phyloP scores from a whole-genome alignment of 345 rosid genomes.

The Arabidopsis suecica region DNA sequence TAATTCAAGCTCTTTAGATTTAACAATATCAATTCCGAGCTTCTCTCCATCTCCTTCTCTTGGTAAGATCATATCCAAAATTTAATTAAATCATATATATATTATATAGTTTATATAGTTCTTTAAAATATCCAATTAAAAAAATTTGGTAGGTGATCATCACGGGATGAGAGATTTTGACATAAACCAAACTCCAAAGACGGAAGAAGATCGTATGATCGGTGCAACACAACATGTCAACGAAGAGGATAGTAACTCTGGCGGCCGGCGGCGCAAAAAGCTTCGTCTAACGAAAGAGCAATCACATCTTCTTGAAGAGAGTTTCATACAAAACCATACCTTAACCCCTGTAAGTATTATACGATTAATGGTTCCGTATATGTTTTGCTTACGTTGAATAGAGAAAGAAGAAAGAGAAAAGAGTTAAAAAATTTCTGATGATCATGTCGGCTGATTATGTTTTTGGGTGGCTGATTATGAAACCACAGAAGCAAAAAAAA shows the following conservation, averaged over 20 bases:
- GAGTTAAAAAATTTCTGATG: neutral
- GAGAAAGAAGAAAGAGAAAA: constrained; percentile 1
- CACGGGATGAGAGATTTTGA: constrained; percentile 42
- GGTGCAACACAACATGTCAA: constrained; percentile 37
- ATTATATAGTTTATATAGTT: neutral
- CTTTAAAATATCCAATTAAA: neutral
- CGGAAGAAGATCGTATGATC: constrained; percentile 39
- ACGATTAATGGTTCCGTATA: constrained; percentile 8
- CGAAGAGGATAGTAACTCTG: constrained; percentile 37
- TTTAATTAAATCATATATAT: neutral
- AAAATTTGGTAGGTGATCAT: constrained; percentile 42
- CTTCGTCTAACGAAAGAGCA: constrained; percentile 75
- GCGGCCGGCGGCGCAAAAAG: constrained; percentile 65
- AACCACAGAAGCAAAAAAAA: constrained; percentile 60
- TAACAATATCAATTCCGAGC: constrained; percentile 81
- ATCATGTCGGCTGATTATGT: constrained; percentile 34
- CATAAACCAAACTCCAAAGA: constrained; percentile 45
- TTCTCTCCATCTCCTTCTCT: constrained; percentile 66
- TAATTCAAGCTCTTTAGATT: constrained; percentile 57
- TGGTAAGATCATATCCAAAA: constrained; percentile 49
- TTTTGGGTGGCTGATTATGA: constrained; percentile 29
- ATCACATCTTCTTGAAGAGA: constrained; percentile 71
- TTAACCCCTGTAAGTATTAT: constrained; percentile 65
- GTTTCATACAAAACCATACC: constrained; percentile 67
- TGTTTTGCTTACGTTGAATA: constrained; percentile 24